Conservation (phyloP, 1,284 basidiomycete genomes). For the Ustilago lituana region DNA sequence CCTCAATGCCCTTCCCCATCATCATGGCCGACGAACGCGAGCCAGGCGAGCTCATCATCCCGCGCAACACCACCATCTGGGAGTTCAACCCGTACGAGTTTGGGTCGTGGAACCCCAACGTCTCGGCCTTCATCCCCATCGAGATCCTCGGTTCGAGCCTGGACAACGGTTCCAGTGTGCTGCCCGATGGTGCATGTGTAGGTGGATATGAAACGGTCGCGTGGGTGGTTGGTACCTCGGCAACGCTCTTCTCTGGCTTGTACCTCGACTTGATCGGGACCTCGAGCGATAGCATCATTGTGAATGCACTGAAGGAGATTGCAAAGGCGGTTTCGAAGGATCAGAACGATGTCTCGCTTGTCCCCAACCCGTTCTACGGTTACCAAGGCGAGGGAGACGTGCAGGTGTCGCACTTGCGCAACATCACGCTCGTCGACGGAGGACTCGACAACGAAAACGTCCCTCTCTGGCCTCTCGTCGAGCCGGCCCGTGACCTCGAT, state of each 20-base stretch:
- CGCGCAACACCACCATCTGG: constrained; percentile 68
- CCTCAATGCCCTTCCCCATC: constrained; percentile 67
- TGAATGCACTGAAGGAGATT: constrained; percentile 47
- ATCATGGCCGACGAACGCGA: constrained; percentile 71
- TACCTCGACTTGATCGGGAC: constrained; percentile 54
- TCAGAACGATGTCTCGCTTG: constrained; percentile 69
- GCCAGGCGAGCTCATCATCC: constrained; percentile 67
- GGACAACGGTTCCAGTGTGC: constrained; percentile 44
- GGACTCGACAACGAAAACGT: constrained; percentile 71
- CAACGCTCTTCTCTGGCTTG: constrained; percentile 68
- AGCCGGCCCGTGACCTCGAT: constrained; percentile 75
- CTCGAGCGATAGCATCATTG: constrained; percentile 36
- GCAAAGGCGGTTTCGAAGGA: constrained; percentile 46
- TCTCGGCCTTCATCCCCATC: constrained; percentile 62
- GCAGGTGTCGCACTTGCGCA: constrained; percentile 45
- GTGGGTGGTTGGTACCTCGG: constrained; percentile 59
- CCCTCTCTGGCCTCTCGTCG: constrained; percentile 75
- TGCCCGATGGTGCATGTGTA: constrained; percentile 42
- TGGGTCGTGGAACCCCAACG: constrained; percentile 69
- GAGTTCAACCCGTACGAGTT: constrained; percentile 71
- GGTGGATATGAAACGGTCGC: constrained; percentile 61
- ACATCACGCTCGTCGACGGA: constrained; percentile 61
- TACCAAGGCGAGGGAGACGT: constrained; percentile 58
- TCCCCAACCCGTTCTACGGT: constrained; percentile 69
- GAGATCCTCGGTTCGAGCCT: constrained; percentile 60